Evolutionary conservation across 2,329 filamentous ascomycete species (phyloP), one percentile per base, ranked within the genome.

Genomic region (Beauveria varroae): DNA sequence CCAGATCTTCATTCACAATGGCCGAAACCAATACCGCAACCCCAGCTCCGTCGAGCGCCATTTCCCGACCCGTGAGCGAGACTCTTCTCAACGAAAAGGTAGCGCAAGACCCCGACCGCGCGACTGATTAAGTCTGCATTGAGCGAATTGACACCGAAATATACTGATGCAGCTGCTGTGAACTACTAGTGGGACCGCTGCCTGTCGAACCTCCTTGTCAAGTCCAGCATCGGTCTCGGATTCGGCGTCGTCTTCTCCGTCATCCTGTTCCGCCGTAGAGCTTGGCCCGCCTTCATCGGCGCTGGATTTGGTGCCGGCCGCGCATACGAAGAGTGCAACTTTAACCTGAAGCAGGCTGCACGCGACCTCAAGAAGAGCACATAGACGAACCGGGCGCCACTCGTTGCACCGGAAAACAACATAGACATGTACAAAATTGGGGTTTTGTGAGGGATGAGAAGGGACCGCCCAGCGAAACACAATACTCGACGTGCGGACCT

Each of bases 201-300:
- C 79, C 87, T 99, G 69, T 98, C 95, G 69, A 97, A 96, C 73
- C 86, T 97, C 77, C 86, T 99, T 74, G 96, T 99, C 82, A 93
- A 96, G 78, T 98, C 93, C 67, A 88, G 90, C 61, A 89, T 99
- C 76, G 95, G 95, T 72, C 89, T 98, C 74, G 91, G 90, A 69
- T 99, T 99, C 79, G 95, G 95, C 74, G 89, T 99, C 75, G 91
- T 99, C 78, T 98, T 99, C 83, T 98, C 95, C 64, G 93, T 99
- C 64, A 89, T 99, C 63, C 80, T 99, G 61, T 99, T 99, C 86
- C 96, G 96, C 85, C 89, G 96, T 77, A 88, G 95, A 80, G 91
- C 95, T 67, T 99, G 93, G 91, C 95, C 95, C 62, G 95, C 93
- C n/a, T 95, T 91, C 74, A 85, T 63, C 67, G 95, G 95, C 67